Conservation (phyloP, 2,329 filamentous ascomycete species). For the Westerdykella aurantiaca region DNA sequence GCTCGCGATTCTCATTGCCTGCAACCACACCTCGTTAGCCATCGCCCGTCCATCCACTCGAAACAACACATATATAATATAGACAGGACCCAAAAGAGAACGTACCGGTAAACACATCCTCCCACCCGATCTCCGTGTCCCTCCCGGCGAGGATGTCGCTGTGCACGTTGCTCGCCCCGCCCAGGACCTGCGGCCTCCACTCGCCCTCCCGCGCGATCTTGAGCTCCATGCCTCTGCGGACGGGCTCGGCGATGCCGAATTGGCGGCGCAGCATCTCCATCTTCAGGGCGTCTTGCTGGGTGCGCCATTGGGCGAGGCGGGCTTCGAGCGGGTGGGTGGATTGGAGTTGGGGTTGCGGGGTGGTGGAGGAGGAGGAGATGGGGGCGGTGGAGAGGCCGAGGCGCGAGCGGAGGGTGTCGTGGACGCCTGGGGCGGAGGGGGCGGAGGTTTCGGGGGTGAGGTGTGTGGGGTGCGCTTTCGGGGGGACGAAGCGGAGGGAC, state of each 20-base stretch:
- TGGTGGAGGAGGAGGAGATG: constrained; percentile 38
- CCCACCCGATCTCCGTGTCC: constrained; percentile 78
- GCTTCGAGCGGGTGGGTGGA: constrained; percentile 85
- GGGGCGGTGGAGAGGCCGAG: constrained; percentile 51
- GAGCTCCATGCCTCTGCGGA: constrained; percentile 90
- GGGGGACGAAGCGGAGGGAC: constrained; percentile 86
- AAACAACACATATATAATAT: not conserved
- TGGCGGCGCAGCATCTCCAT: constrained; percentile 82
- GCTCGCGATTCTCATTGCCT: constrained; percentile 64
- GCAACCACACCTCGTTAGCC: constrained; percentile 2
- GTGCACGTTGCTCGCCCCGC: constrained; percentile 65
- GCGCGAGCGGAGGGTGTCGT: constrained; percentile 86
- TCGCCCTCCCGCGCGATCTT: constrained; percentile 76
- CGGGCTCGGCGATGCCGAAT: constrained; percentile 88
- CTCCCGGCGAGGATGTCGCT: constrained; percentile 80
- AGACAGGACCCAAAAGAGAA: constrained; percentile 13
- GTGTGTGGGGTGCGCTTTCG: constrained; percentile 53
- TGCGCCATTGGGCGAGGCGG: constrained; percentile 82
- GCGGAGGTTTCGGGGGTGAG: constrained; percentile 57
- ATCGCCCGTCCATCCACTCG: not conserved
- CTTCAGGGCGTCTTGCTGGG: constrained; percentile 79
- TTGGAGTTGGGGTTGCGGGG: constrained; percentile 41
- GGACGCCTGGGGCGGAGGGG: constrained; percentile 85
- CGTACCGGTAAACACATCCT: constrained; percentile 79
- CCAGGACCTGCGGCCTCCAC: constrained; percentile 69